A percentile compares a stretch with the other conserved stretches of the same genome.
Conservation (phyloP, 2,329 filamentous ascomycete species). For the Dendryphion nanum region DNA sequence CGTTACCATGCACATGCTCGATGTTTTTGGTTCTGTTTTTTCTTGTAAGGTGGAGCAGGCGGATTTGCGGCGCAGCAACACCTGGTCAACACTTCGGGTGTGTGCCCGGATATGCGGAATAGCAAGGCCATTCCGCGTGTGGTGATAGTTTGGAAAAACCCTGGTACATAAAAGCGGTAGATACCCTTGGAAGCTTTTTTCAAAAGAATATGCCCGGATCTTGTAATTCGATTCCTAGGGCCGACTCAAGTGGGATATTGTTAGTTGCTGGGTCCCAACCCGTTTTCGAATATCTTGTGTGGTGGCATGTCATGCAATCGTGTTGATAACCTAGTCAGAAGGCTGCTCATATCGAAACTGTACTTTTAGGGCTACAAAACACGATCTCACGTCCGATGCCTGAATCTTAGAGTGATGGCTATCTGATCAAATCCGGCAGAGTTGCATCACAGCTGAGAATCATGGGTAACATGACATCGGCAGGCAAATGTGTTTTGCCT, state of each 20-base stretch:
- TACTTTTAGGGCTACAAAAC: no score
- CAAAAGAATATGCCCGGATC: no score
- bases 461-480: no score
- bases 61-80: background rate
- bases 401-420: no score
- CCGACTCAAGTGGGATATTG: no score
- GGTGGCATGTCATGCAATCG: background rate
- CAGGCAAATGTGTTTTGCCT: no score
- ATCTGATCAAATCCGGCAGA: no score
- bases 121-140: background rate
- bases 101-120: background rate
- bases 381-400: no score
- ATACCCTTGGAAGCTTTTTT: constrained; percentile 5
- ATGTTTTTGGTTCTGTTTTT: background rate
- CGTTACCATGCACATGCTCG: background rate
- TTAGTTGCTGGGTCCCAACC: background rate
- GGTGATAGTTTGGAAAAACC: background rate
- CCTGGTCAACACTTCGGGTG: no score
- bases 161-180: constrained; percentile 1
- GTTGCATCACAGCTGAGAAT: no score
- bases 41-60: no score
- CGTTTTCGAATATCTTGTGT: background rate
- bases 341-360: background rate
- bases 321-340: background rate
- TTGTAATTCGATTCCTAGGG: no score